phyloP scores from a whole-genome alignment of 306 rosid species.

The Bauhinia variegata region DNA sequence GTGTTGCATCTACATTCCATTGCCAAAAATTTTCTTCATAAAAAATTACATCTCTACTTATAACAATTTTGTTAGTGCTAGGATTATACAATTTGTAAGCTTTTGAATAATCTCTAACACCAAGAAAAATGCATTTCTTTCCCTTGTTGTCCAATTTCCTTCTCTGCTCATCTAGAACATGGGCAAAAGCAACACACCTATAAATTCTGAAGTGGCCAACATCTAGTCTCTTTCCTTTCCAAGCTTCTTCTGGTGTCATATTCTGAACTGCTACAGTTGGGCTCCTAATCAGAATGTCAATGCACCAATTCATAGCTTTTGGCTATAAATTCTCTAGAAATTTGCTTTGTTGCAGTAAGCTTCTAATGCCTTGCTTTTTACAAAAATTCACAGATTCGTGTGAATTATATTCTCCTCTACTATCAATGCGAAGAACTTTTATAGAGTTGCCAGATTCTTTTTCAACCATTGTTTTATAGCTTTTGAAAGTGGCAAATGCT shows the following conservation, averaged over 20 bases:
- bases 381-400: too few species aligned
- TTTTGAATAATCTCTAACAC: too few species aligned
- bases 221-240: slow-evolving; percentile 1
- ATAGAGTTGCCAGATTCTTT: too few species aligned
- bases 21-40: too few species aligned
- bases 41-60: too few species aligned
- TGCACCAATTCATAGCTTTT: slow-evolving; percentile 4
- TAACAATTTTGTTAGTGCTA: not conserved
- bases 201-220: slow-evolving; percentile 1
- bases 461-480: too few species aligned
- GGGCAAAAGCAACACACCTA: slow-evolving; percentile 10
- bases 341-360: not conserved
- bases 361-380: too few species aligned
- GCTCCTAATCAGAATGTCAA: slow-evolving; percentile 8
- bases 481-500: too few species aligned
- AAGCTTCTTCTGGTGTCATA: slow-evolving; percentile 1
- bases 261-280: slow-evolving; percentile 17
- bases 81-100: not conserved
- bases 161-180: not conserved
- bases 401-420: too few species aligned
- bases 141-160: not conserved
- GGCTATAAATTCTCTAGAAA: slow-evolving; percentile 23
- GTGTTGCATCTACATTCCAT: too few species aligned
- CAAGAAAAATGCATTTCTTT: too few species aligned
- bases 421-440: too few species aligned